Percentiles rank a stretch among this genome's conserved stretches.
Conservation (phyloP, 2,329 filamentous ascomycete species). For the Xylaria sp. region DNA sequence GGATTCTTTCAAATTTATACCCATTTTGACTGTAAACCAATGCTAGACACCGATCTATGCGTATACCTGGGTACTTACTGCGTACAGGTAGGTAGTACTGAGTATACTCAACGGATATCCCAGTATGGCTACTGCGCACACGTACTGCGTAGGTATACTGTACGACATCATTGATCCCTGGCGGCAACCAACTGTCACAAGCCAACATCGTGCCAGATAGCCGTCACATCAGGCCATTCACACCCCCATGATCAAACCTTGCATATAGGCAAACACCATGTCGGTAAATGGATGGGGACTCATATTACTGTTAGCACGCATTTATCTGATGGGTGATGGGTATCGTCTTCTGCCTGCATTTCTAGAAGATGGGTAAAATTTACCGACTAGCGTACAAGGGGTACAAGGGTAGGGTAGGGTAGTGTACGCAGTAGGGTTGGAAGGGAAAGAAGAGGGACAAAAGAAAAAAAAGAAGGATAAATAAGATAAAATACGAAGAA, state of each 20-base stretch:
- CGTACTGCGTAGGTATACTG: too few species aligned
- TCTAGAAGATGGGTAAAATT: slow-evolving; percentile 29
- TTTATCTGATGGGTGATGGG: neutral
- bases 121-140: too few species aligned
- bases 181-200: slow-evolving; percentile 18
- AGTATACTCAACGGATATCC: too few species aligned
- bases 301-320: neutral
- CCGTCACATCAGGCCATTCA: slow-evolving; percentile 38
- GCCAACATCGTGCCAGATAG: slow-evolving; percentile 37
- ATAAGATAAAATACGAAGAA: neutral
- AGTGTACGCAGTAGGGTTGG: too few species aligned
- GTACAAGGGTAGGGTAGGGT: neutral
- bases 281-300: slow-evolving; percentile 30
- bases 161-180: slow-evolving; percentile 6
- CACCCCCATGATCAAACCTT: slow-evolving; percentile 31
- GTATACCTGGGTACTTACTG: too few species aligned
- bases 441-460: neutral
- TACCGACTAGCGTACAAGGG: neutral
- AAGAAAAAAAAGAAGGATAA: neutral
- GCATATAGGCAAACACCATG: slow-evolving; percentile 30
- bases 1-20: too few species aligned
- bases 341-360: neutral
- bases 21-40: too few species aligned
- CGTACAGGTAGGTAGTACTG: too few species aligned
- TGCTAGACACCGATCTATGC: too few species aligned